These are phyloP conservation scores for Paecilomyces sp. DNA, from an alignment of 2,329 filamentous ascomycete genomes.

Conservation along the genomic window DNA sequence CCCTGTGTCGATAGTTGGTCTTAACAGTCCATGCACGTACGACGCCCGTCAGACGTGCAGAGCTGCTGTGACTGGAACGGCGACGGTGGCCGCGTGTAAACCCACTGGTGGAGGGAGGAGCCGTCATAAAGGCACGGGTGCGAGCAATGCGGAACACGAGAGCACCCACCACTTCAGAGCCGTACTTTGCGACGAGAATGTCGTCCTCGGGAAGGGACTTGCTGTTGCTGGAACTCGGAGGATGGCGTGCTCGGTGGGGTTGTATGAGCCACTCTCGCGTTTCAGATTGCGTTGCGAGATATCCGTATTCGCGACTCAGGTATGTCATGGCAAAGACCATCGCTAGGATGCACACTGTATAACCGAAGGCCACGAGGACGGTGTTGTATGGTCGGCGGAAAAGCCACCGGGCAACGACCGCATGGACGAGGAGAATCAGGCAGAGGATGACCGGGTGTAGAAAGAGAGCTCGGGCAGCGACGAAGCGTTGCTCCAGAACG, in stretches of 20 bases:
- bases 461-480: slow-evolving; percentile 56
- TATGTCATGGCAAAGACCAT: slow-evolving; percentile 57
- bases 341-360: slow-evolving; percentile 55
- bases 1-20: slow-evolving; percentile 59
- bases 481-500: slow-evolving; percentile 69
- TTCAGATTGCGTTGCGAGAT: slow-evolving; percentile 51
- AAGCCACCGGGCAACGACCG: slow-evolving; percentile 35
- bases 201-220: slow-evolving; percentile 47
- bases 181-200: slow-evolving; percentile 62
- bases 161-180: slow-evolving; percentile 63
- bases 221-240: slow-evolving; percentile 10
- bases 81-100: slow-evolving; percentile 10
- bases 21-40: slow-evolving; percentile 76
- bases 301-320: slow-evolving; percentile 56
- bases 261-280: slow-evolving; percentile 53
- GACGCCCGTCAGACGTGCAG: slow-evolving; percentile 29
- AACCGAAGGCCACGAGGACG: slow-evolving; percentile 51
- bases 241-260: neutral
- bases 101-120: slow-evolving; percentile 11
- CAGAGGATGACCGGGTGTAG: slow-evolving; percentile 50
- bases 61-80: slow-evolving; percentile 8
- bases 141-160: slow-evolving; percentile 47
- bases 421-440: slow-evolving; percentile 29
- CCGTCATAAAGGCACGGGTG: slow-evolving; percentile 10
- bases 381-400: slow-evolving; percentile 42